Evolutionary conservation across 352 stramenopile genomes (phyloP).

Genomic region (Phytophthora litchii): DNA sequence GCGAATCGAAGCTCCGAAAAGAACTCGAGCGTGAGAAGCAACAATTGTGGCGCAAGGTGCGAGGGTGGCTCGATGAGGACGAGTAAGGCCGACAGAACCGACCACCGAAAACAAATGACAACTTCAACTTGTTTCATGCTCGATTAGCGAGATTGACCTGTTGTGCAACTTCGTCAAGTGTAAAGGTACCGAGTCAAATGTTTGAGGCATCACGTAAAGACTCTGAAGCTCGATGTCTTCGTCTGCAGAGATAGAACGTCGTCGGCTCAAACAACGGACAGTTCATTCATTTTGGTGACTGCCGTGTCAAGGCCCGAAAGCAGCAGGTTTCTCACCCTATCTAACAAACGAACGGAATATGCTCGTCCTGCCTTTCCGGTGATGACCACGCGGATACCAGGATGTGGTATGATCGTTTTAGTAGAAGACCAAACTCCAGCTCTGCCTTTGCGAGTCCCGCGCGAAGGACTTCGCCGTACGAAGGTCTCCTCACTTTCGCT

Average conservation of each 20-base stretch:
- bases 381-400: constrained; percentile 14
- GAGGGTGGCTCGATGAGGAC: constrained; percentile 63
- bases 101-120: constrained; percentile 1
- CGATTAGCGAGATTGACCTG: background rate
- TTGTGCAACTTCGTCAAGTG: background rate
- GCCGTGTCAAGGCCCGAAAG: constrained; percentile 7
- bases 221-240: background rate
- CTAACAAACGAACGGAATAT: constrained; percentile 18
- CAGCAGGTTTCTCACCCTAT: constrained; percentile 36
- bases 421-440: constrained; percentile 10
- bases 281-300: background rate
- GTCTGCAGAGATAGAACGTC: constrained; percentile 14
- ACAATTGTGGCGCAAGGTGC: constrained; percentile 64
- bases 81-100: background rate
- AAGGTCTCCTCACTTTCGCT: constrained; percentile 22
- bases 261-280: background rate
- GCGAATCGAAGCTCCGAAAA: constrained; percentile 33
- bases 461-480: background rate
- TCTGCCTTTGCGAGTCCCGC: background rate
- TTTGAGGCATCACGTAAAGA: constrained; percentile 9
- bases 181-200: constrained; percentile 1
- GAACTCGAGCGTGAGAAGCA: constrained; percentile 56
- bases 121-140: constrained; percentile 11
- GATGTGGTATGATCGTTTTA: constrained; percentile 14
- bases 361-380: constrained; percentile 27